Conservation (phyloP, 169 alveolate genomes). For the Eimeria acervulina region DNA sequence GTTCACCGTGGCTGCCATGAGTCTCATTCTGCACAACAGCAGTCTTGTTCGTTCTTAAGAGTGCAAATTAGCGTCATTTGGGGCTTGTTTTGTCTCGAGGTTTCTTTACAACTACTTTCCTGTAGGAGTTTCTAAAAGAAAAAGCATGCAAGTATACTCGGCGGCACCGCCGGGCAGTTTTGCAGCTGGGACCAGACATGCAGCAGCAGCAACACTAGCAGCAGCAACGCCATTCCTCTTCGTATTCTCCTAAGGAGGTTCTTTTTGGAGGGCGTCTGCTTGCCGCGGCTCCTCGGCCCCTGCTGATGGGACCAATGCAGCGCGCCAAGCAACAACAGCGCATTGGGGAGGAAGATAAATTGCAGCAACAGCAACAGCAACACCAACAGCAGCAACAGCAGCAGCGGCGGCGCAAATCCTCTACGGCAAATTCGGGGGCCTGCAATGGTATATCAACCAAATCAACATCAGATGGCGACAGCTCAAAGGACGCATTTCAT, state of each 20-base stretch:
- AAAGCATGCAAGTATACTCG: background rate
- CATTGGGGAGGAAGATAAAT: background rate
- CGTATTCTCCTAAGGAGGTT: background rate
- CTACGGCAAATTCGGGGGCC: background rate
- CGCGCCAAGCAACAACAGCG: conserved; percentile 10
- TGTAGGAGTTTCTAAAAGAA: background rate
- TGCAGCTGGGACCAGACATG: background rate
- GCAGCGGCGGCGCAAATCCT: background rate
- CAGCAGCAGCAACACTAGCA: background rate
- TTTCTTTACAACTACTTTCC: background rate
- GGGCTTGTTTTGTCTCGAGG: background rate
- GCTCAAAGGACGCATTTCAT: background rate
- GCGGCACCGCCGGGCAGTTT: background rate
- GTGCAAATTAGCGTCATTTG: conserved; percentile 5
- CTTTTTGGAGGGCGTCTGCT: conserved; percentile 12
- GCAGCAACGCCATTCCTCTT: background rate
- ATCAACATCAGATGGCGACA: conserved; percentile 51
- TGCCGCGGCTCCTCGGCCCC: background rate
- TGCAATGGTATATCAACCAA: background rate
- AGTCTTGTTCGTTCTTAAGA: background rate
- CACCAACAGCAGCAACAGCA: background rate
- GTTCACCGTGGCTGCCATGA: background rate
- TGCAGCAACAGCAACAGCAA: conserved; percentile 15
- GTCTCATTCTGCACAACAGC: background rate
- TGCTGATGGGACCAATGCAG: conserved; percentile 16